Evolutionary conservation across 1,284 basidiomycete species (phyloP).

Genomic region (Ustilago xerochloae): DNA sequence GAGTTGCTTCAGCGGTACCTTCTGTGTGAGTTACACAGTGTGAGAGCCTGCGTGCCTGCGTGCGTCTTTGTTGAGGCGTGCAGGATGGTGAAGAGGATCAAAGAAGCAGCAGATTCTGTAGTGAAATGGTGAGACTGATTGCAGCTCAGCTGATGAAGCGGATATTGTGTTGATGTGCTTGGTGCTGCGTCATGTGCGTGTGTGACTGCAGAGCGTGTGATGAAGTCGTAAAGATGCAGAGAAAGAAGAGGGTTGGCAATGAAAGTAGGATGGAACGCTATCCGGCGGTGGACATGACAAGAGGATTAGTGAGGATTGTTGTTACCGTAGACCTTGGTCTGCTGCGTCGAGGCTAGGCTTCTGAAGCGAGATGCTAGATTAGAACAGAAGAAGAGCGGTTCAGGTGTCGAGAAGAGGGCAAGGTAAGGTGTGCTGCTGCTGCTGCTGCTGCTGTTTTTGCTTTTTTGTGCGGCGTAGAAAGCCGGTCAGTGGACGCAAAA

Average conservation of each 20-base stretch:
- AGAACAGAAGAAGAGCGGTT: too few relatives aligned
- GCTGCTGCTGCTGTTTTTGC: too few relatives aligned
- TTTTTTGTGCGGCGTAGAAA: too few relatives aligned
- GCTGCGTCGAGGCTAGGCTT: too few relatives aligned
- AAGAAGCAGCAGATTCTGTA: neutral
- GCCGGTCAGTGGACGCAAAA: too few relatives aligned
- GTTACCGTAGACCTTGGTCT: too few relatives aligned
- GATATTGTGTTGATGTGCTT: neutral
- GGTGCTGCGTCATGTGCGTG: slow-evolving; percentile 18
- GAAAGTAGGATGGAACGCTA: neutral
- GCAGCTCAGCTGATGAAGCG: slow-evolving; percentile 18
- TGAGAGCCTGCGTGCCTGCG: neutral
- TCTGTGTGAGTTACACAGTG: neutral
- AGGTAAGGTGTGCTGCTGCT: too few relatives aligned
- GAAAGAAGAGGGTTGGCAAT: neutral
- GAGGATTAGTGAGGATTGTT: neutral
- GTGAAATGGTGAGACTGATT: neutral
- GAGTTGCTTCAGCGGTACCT: neutral
- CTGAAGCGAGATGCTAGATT: too few relatives aligned
- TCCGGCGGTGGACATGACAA: neutral
- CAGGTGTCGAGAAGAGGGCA: too few relatives aligned
- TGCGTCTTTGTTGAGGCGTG: neutral
- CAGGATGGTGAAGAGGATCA: neutral
- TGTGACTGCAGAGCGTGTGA: neutral
- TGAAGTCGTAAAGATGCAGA: neutral